Conservation (phyloP, 257 asterid genomes). For the Paraleonurus japonicus region DNA sequence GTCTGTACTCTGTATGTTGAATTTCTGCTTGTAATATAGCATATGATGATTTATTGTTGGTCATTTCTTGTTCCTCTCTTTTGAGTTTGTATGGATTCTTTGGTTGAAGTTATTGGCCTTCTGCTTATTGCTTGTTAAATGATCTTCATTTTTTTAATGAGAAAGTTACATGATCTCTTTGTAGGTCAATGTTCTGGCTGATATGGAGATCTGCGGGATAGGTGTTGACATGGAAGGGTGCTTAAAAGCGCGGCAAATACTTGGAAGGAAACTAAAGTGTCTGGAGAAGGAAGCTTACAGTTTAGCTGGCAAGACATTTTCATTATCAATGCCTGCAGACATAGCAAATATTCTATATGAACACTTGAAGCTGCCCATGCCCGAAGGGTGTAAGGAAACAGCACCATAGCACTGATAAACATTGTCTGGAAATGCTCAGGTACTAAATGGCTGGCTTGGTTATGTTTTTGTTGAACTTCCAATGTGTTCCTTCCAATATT, state of each 20-base stretch:
- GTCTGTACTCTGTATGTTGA: not conserved
- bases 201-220: constrained; percentile 93
- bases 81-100: not conserved
- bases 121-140: constrained; percentile 17
- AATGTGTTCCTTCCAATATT: not conserved
- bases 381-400: constrained; percentile 72
- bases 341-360: constrained; percentile 84
- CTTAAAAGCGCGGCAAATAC: constrained; percentile 66
- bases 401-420: constrained; percentile 94
- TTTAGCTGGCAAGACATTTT: constrained; percentile 87
- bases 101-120: constrained; percentile 1
- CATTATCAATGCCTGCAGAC: constrained; percentile 86
- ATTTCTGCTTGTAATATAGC: constrained; percentile 13
- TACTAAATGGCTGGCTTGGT: constrained; percentile 29
- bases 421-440: constrained; percentile 87
- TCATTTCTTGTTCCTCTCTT: not conserved
- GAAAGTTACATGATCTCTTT: constrained; percentile 10
- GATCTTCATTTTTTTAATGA: not conserved
- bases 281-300: constrained; percentile 83
- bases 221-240: constrained; percentile 99
- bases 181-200: constrained; percentile 82
- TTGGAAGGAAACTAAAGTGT: constrained; percentile 71
- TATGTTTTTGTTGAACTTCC: not conserved
- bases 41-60: not conserved
- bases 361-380: constrained; percentile 91